Conservation (phyloP, 345 rosid species). For the Eucalyptus melliodora region DNA sequence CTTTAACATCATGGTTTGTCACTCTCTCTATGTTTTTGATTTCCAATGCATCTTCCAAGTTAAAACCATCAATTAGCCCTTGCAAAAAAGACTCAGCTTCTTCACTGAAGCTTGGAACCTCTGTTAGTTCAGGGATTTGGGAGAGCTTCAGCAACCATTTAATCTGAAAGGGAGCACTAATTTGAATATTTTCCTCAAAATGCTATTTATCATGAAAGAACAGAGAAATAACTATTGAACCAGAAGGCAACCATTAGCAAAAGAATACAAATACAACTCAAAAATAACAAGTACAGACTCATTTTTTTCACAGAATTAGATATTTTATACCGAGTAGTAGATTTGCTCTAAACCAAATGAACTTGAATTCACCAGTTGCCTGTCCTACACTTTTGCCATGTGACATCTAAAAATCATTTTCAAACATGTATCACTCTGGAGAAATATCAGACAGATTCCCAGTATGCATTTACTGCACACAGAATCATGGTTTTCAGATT, state of each 20-base stretch:
- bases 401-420: background rate
- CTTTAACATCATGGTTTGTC: slow-evolving; percentile 94
- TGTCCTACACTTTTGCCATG: background rate
- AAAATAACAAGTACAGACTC: background rate
- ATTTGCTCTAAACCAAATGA: background rate
- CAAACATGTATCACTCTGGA: background rate
- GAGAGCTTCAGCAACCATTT: slow-evolving; percentile 92
- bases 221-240: background rate
- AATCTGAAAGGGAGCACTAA: slow-evolving; percentile 23
- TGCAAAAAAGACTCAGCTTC: slow-evolving; percentile 55
- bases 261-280: background rate
- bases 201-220: background rate
- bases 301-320: background rate
- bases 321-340: background rate
- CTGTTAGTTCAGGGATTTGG: slow-evolving; percentile 51
- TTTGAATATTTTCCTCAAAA: background rate
- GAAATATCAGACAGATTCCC: background rate
- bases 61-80: slow-evolving; percentile 54
- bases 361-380: background rate
- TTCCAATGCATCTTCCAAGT: slow-evolving; percentile 64
- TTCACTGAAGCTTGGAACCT: slow-evolving; percentile 76
- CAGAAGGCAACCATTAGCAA: background rate
- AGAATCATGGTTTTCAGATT: background rate
- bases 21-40: slow-evolving; percentile 72
- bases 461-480: background rate